Evolutionary conservation across 1,139 yeast species (phyloP).

Genomic region (Diutina mesorugosa): DNA sequence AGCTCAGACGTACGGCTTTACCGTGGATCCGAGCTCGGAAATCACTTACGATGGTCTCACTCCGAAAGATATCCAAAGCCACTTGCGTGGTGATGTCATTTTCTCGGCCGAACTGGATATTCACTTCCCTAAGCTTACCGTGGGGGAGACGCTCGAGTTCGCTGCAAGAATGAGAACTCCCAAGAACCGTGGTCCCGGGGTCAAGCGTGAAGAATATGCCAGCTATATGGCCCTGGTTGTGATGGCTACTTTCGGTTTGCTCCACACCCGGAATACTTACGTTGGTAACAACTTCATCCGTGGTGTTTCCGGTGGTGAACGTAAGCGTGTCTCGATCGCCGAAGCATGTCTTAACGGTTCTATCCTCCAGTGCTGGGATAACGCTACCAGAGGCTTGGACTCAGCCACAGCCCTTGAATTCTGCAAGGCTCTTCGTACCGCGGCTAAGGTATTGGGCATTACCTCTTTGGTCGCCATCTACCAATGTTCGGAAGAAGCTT

Average conservation of each 20-base stretch:
- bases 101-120: constrained; percentile 4
- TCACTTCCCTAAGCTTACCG: constrained; percentile 4
- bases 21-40: constrained; percentile 17
- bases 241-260: constrained; percentile 5
- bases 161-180: constrained; percentile 4
- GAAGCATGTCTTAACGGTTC: constrained; percentile 27
- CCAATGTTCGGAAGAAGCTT: constrained; percentile 18
- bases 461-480: constrained; percentile 17
- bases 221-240: constrained; percentile 3
- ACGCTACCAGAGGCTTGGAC: constrained; percentile 50
- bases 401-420: constrained; percentile 38
- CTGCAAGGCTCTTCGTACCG: constrained; percentile 15
- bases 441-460: constrained; percentile 13
- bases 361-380: constrained; percentile 44
- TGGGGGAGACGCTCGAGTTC: constrained; percentile 3
- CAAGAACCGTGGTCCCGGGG: constrained; percentile 2
- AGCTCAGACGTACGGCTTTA: constrained; percentile 60
- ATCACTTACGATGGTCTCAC: constrained; percentile 4
- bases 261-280: constrained; percentile 13
- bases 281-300: constrained; percentile 25
- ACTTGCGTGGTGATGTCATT: constrained; percentile 4
- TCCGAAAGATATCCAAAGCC: constrained; percentile 1
- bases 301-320: constrained; percentile 33
- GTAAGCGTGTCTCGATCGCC: constrained; percentile 32
- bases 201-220: constrained; percentile 2